Base-by-base conservation (phyloP, 352 stramenopile species). In the Phytopythium oedochilum region DNA sequence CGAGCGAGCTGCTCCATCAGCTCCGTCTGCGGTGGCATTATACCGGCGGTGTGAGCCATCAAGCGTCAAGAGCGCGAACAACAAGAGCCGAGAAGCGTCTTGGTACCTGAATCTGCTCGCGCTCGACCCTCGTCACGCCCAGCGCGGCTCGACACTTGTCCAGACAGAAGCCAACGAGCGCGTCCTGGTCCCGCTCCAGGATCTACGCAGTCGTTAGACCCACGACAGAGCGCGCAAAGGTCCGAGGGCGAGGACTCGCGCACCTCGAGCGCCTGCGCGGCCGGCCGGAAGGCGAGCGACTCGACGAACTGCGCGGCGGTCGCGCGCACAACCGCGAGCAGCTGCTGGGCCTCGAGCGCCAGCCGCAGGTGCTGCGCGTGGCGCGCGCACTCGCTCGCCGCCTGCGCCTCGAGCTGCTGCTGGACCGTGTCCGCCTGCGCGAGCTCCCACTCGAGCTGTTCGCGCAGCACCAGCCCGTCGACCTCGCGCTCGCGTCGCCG, bases 251-350 rank as follows among this genome's bases (percentile, higher is more conserved):
- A 14, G 29, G 7, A 42, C 20, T 12, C 14, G 23, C 10, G 1
- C 25, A 80, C 59, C 22, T 70, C 61, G 36, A 87, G 64, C 2
- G 71, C 65, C 25, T 70, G 50, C 1, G 52, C 53, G 11, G 70
- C 61, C 12, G 68, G 55, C 18, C 83, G 51, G 1, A 64, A 53
- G 5, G 63, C 68, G 26, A 85, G 60, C 10, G 58, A 66, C 45
- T 87, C 71, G 29, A 83, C 73, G 53, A 87, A 85, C 25, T 68
- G 65, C 29, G 63, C 66, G 5, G 57, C 48, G 14, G 78, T 74
- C 9, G 64, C 46, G 5, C 57, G 42, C 14, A 73, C 62, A 9
- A 51, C 61, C 20, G 61, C 50, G 3, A 63, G 68, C 12, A 67
- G 56, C n/a, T 60, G 68, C 44, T 60, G 53, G 6, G 71, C 44